These are phyloP conservation scores for Limonium bicolor DNA, from an alignment of 148 eudicot species.

Conservation along the genomic window DNA sequence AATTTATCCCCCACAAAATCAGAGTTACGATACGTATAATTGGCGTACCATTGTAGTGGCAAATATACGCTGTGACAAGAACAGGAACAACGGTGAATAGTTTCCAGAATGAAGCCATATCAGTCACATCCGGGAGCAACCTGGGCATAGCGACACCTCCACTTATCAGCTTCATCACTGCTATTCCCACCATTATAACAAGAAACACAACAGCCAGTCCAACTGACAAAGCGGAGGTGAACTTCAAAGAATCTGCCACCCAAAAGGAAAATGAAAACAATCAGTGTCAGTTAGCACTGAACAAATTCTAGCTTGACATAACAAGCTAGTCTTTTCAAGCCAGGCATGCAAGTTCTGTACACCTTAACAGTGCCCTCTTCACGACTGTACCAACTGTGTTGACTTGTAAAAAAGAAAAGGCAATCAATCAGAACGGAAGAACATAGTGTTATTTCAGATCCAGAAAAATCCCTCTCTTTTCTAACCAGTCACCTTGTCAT, in stretches of 20 bases:
- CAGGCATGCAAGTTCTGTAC: too few relatives aligned
- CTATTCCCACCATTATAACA: conserved; percentile 37
- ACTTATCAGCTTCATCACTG: conserved; percentile 24
- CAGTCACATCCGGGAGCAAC: conserved; percentile 39
- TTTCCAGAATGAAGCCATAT: conserved; percentile 36
- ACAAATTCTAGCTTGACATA: neutral
- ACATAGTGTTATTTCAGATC: too few relatives aligned
- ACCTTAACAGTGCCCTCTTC: too few relatives aligned
- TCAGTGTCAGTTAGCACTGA: neutral
- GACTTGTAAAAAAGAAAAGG: too few relatives aligned
- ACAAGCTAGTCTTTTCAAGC: neutral
- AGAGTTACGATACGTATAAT: neutral
- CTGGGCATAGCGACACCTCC: conserved; percentile 39
- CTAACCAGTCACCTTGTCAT: too few relatives aligned
- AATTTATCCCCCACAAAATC: neutral
- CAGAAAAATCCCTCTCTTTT: too few relatives aligned
- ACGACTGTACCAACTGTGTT: too few relatives aligned
- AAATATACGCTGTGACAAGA: conserved; percentile 60
- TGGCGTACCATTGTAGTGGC: conserved; percentile 67
- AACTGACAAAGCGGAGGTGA: conserved; percentile 57
- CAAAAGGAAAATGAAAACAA: neutral
- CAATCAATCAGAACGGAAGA: too few relatives aligned
- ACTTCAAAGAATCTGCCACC: conserved; percentile 50
- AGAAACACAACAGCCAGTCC: conserved; percentile 60
- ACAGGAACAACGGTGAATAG: conserved; percentile 75